Evolutionary conservation across 2,329 filamentous ascomycete genomes (phyloP).

Genomic region (Aspergillus ibericus): DNA sequence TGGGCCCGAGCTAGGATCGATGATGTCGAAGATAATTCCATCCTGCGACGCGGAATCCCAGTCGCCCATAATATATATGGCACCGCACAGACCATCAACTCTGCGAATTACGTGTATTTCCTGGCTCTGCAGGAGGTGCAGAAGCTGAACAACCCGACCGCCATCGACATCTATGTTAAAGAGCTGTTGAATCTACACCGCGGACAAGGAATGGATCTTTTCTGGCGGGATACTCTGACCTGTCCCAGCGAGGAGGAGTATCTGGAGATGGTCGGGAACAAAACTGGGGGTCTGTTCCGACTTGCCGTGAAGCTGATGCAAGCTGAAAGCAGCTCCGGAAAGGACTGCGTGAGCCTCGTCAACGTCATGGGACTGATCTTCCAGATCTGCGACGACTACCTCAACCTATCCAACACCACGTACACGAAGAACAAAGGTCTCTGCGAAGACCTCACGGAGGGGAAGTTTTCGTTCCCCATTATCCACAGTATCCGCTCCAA

Average conservation of each 20-base stretch:
- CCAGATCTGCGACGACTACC: slow-evolving; percentile 69
- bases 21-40: slow-evolving; percentile 52
- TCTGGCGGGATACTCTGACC: slow-evolving; percentile 48
- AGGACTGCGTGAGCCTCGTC: slow-evolving; percentile 63
- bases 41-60: slow-evolving; percentile 50
- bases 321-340: slow-evolving; percentile 39
- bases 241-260: slow-evolving; percentile 51
- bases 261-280: slow-evolving; percentile 51
- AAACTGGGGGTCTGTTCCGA: slow-evolving; percentile 51
- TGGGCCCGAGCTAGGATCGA: slow-evolving; percentile 39
- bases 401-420: slow-evolving; percentile 71
- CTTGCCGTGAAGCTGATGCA: slow-evolving; percentile 50
- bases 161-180: slow-evolving; percentile 46
- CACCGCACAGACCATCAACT: slow-evolving; percentile 53
- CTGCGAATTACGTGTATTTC: slow-evolving; percentile 52
- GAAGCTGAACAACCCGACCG: slow-evolving; percentile 40
- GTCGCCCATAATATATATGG: slow-evolving; percentile 54
- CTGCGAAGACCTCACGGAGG: slow-evolving; percentile 93
- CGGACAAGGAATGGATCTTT: slow-evolving; percentile 51
- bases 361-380: slow-evolving; percentile 53
- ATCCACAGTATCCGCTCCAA: slow-evolving; percentile 84
- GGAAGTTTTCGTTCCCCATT: slow-evolving; percentile 94
- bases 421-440: slow-evolving; percentile 90
- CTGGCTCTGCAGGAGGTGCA: slow-evolving; percentile 45
- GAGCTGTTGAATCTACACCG: slow-evolving; percentile 50